Percentiles rank a stretch among this genome's conserved stretches.
phyloP scores from a whole-genome alignment of 192 early-diverging fungal genomes.

The Coemansia sp. region DNA sequence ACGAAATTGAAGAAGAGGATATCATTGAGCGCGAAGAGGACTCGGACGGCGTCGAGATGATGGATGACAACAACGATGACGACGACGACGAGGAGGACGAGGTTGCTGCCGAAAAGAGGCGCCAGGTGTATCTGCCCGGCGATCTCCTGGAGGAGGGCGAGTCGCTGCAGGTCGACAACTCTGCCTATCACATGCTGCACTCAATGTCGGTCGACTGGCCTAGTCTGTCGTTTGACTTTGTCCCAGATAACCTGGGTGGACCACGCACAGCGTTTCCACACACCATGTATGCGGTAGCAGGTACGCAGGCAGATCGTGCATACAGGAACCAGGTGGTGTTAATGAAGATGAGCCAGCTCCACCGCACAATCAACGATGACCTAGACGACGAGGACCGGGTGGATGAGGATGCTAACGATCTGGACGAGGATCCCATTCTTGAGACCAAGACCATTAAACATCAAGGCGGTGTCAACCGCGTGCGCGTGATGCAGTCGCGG shows the following conservation, averaged over 20 bases:
- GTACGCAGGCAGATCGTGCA: conserved; percentile 81
- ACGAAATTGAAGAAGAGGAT: conserved; percentile 78
- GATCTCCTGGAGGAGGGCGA: conserved; percentile 82
- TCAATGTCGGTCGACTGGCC: conserved; percentile 91
- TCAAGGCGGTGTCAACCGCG: conserved; percentile 88
- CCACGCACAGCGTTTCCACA: conserved; percentile 82
- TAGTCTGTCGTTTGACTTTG: conserved; percentile 93
- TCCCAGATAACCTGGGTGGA: conserved; percentile 80
- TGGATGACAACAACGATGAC: conserved; percentile 26
- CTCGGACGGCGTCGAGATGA: conserved; percentile 59
- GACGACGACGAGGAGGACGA: conserved; percentile 58
- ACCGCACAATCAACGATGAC: conserved; percentile 91
- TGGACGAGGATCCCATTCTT: conserved; percentile 94
- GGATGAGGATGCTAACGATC: conserved; percentile 73
- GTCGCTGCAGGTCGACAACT: conserved; percentile 90
- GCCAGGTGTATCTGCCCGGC: conserved; percentile 86
- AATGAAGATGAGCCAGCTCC: conserved; percentile 94
- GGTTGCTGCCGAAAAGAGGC: conserved; percentile 58
- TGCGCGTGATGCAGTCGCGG: conserved; percentile 58
- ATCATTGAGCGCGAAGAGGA: conserved; percentile 63
- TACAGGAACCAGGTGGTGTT: conserved; percentile 89
- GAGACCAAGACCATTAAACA: conserved; percentile 83
- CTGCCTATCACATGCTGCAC: conserved; percentile 97
- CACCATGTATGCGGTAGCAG: conserved; percentile 90
- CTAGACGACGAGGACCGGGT: conserved; percentile 64